Conservation (phyloP, 257 asterid genomes). For the Petrea volubilis region DNA sequence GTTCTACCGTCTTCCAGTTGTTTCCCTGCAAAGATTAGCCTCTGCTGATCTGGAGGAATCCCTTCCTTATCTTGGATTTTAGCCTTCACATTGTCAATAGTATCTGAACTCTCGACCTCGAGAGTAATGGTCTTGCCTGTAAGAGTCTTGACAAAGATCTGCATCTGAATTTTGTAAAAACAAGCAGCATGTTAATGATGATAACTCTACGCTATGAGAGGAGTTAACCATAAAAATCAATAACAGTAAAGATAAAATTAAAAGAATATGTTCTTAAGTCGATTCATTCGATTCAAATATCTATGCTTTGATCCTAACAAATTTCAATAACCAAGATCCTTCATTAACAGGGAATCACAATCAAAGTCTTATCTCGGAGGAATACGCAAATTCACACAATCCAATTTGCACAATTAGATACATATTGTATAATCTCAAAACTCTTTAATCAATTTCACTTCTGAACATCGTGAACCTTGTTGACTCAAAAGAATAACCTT, state of each 20-base stretch:
- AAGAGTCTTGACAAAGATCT: slow-evolving; percentile 25
- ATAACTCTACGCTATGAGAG: not conserved
- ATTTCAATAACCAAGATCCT: not conserved
- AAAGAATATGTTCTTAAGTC: not conserved
- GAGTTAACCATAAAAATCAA: not conserved
- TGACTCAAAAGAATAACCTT: too few relatives aligned
- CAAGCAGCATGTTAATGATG: not conserved
- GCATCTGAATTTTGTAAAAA: slow-evolving; percentile 22
- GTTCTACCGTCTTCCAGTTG: slow-evolving; percentile 28
- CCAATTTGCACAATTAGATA: not conserved
- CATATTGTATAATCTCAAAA: too few relatives aligned
- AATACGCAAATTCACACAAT: not conserved
- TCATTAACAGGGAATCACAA: not conserved
- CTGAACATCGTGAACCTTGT: too few relatives aligned
- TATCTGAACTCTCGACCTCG: slow-evolving; percentile 17
- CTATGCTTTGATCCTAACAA: not conserved
- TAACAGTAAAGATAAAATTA: not conserved
- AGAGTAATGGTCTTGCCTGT: slow-evolving; percentile 21
- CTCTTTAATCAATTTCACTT: too few relatives aligned
- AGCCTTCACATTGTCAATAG: slow-evolving; percentile 19
- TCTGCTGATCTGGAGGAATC: slow-evolving; percentile 20
- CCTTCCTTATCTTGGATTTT: slow-evolving; percentile 26
- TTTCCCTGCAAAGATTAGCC: slow-evolving; percentile 17
- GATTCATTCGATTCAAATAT: not conserved
- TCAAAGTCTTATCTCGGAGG: not conserved